These are phyloP conservation scores for Cytospora chrysosperma DNA, from an alignment of 2,329 filamentous ascomycete genomes.

Conservation along the genomic window DNA sequence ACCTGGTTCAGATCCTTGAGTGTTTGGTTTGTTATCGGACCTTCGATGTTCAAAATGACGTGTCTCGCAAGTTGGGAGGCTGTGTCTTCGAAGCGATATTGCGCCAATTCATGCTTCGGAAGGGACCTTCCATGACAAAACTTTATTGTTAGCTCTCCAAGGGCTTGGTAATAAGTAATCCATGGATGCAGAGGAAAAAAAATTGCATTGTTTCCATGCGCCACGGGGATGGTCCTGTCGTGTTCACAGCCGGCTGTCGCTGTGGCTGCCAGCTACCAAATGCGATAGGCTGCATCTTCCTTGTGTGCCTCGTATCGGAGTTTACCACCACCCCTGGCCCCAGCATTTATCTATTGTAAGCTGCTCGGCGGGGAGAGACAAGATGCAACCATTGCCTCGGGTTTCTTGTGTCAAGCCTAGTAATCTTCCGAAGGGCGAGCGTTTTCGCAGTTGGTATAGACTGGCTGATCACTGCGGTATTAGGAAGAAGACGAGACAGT, in stretches of 20 bases:
- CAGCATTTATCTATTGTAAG: too few species aligned
- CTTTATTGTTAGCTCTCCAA: constrained; percentile 1
- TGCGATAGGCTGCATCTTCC: background rate
- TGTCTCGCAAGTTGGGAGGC: constrained; percentile 8
- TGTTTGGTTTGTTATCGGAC: background rate
- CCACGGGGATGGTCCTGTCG: background rate
- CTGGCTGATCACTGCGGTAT: background rate
- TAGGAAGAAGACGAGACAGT: constrained; percentile 3
- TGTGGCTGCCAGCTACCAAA: constrained; percentile 12
- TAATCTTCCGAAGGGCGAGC: background rate
- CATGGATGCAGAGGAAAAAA: background rate
- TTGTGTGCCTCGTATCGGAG: constrained; percentile 22
- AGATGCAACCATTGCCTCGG: background rate
- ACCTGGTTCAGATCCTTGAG: too few species aligned
- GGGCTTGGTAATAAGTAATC: background rate
- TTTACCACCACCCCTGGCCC: background rate
- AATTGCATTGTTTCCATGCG: background rate
- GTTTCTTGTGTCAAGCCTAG: background rate
- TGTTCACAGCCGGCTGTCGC: background rate
- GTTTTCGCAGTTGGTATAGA: background rate
- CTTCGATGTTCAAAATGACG: constrained; percentile 11
- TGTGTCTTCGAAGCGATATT: constrained; percentile 19
- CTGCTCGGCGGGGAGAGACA: background rate
- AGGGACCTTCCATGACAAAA: background rate
- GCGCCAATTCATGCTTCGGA: constrained; percentile 7